phyloP scores from a whole-genome alignment of 2,329 filamentous ascomycete species.

The Ophiostoma pallidulum region DNA sequence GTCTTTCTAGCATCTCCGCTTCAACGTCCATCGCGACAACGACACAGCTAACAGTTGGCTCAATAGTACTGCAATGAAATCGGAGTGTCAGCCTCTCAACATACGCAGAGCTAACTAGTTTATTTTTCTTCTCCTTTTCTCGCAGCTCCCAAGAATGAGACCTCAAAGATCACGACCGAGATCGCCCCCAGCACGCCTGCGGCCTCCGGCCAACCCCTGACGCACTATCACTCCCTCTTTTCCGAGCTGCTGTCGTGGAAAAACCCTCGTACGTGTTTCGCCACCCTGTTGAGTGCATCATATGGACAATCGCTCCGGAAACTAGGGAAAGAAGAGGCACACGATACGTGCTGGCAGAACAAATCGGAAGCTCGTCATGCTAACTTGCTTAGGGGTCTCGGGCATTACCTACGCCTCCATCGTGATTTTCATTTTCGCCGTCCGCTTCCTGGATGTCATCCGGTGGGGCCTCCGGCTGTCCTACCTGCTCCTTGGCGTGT shows the following conservation, averaged over 20 bases:
- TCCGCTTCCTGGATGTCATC: conserved; percentile 56
- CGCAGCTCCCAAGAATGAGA: conserved; percentile 34
- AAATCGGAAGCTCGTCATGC: neutral
- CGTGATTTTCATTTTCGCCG: conserved; percentile 50
- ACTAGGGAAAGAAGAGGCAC: no score
- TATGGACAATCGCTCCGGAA: neutral
- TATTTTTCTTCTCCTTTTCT: no score
- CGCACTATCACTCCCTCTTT: conserved; percentile 64
- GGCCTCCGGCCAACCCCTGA: conserved; percentile 53
- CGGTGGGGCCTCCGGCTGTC: conserved; percentile 57
- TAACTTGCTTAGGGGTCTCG: conserved; percentile 44
- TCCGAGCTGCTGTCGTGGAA: conserved; percentile 60
- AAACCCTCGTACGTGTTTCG: conserved; percentile 47
- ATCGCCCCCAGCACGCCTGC: conserved; percentile 42
- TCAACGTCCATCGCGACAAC: no score
- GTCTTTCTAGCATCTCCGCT: no score
- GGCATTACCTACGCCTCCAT: conserved; percentile 53
- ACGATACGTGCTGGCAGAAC: no score
- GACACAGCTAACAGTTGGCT: no score
- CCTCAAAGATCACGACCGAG: conserved; percentile 45
- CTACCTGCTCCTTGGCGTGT: conserved; percentile 52
- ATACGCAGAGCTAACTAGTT: no score
- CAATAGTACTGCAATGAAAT: no score
- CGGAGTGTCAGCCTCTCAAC: no score
- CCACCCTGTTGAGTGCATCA: neutral